These are phyloP conservation scores for Sphaerulina vaccinii DNA, from an alignment of 2,329 filamentous ascomycete species.

Conservation along the genomic window DNA sequence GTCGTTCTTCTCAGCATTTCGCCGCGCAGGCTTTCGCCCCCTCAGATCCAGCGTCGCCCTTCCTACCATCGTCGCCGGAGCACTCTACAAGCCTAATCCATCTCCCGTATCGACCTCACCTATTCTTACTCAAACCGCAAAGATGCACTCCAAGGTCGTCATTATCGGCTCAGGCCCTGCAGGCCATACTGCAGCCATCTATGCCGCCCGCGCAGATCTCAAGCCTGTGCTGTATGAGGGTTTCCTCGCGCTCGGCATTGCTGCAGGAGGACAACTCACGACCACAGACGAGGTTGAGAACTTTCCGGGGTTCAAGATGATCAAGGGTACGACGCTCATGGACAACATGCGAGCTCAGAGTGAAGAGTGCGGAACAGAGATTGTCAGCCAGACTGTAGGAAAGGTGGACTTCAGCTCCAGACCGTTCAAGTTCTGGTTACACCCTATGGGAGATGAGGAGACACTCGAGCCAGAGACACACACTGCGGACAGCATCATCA, in stretches of 20 bases:
- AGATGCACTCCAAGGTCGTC: constrained; percentile 87
- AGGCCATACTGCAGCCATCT: constrained; percentile 95
- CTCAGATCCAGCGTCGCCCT: constrained; percentile 72
- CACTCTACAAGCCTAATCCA: constrained; percentile 54
- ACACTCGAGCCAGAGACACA: constrained; percentile 64
- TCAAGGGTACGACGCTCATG: constrained; percentile 88
- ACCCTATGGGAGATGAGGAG: constrained; percentile 76
- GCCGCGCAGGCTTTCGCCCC: constrained; percentile 60
- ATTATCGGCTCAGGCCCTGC: constrained; percentile 81
- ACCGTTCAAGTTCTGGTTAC: constrained; percentile 83
- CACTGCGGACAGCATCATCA: constrained; percentile 89
- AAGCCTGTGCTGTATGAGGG: constrained; percentile 96
- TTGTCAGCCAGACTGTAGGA: constrained; percentile 88
- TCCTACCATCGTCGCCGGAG: constrained; percentile 69
- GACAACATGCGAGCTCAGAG: constrained; percentile 93
- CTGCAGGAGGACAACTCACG: constrained; percentile 92
- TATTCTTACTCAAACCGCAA: constrained; percentile 32
- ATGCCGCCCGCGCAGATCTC: constrained; percentile 89
- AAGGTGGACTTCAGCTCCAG: constrained; percentile 79
- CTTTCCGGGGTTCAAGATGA: constrained; percentile 90
- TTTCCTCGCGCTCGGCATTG: constrained; percentile 95
- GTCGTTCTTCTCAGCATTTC: constrained; percentile 81
- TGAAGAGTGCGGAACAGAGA: constrained; percentile 84
- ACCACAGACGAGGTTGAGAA: constrained; percentile 99
- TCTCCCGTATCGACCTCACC: constrained; percentile 28